These are phyloP conservation scores for Candida lessepsii DNA, from an alignment of 805 yeast genomes.

Conservation along the genomic window DNA sequence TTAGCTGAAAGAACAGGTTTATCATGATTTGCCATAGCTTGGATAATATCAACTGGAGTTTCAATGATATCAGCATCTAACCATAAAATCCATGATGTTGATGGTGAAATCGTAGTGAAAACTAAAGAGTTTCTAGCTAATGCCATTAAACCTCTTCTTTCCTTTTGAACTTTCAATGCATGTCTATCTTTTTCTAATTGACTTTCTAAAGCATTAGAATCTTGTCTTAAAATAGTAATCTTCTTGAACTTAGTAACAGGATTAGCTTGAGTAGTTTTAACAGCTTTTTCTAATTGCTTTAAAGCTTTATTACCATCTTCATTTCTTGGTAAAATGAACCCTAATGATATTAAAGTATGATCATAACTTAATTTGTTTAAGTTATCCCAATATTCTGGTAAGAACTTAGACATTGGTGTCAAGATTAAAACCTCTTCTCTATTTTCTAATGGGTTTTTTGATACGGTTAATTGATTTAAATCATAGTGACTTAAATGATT, in stretches of 20 bases:
- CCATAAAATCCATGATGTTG: slow-evolving; percentile 96
- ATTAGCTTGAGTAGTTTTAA: slow-evolving; percentile 64
- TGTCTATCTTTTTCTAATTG: slow-evolving; percentile 89
- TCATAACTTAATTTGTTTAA: slow-evolving; percentile 75
- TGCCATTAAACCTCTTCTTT: slow-evolving; percentile 88
- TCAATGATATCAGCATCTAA: slow-evolving; percentile 93
- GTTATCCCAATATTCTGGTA: slow-evolving; percentile 86
- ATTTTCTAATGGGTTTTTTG: slow-evolving; percentile 69
- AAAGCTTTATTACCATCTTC: slow-evolving; percentile 80
- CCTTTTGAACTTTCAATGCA: slow-evolving; percentile 80
- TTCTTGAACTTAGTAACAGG: slow-evolving; percentile 70
- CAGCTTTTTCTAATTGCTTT: slow-evolving; percentile 67
- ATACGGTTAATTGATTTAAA: slow-evolving; percentile 72
- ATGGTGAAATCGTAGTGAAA: slow-evolving; percentile 84
- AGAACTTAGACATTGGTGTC: slow-evolving; percentile 87
- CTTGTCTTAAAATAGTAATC: slow-evolving; percentile 88
- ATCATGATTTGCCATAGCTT: slow-evolving; percentile 82
- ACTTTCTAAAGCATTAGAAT: slow-evolving; percentile 68
- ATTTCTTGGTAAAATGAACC: slow-evolving; percentile 86
- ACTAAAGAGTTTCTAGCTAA: slow-evolving; percentile 88
- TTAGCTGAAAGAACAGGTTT: slow-evolving; percentile 90
- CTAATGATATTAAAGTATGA: slow-evolving; percentile 78
- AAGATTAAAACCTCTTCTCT: slow-evolving; percentile 81
- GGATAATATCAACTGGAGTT: slow-evolving; percentile 77
- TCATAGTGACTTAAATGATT: slow-evolving; percentile 83